A percentile compares a stretch with the other conserved stretches of the same genome.
These are phyloP conservation scores for Backusella parvicylindrica DNA, from an alignment of 192 early-diverging fungal genomes.

Conservation along the genomic window DNA sequence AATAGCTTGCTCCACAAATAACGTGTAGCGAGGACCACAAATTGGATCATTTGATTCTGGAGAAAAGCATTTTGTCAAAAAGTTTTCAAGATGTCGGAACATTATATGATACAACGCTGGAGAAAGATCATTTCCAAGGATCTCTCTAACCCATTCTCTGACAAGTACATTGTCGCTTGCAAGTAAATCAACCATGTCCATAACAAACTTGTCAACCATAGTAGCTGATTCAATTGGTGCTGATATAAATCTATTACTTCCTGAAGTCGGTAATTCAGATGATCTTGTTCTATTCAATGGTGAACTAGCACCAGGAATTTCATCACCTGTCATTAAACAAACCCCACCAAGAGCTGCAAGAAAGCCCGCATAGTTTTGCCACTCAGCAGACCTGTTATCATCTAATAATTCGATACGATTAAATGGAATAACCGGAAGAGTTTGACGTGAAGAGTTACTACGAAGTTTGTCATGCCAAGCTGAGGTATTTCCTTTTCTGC, in stretches of 20 bases:
- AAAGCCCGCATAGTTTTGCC: constrained; percentile 83
- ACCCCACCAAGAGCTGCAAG: constrained; percentile 73
- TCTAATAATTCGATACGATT: constrained; percentile 8
- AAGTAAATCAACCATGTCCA: constrained; percentile 68
- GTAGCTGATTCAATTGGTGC: constrained; percentile 35
- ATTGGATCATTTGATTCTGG: constrained; percentile 41
- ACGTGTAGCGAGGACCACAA: constrained; percentile 42
- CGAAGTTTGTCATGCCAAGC: constrained; percentile 12
- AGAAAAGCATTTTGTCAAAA: constrained; percentile 49
- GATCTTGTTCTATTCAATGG: neutral
- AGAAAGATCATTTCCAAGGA: constrained; percentile 76
- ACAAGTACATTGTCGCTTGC: constrained; percentile 72
- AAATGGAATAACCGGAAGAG: neutral
- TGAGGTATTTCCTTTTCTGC: neutral
- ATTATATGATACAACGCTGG: constrained; percentile 60
- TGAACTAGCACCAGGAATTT: neutral
- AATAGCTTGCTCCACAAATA: constrained; percentile 55
- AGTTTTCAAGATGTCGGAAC: constrained; percentile 51
- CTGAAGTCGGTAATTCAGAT: neutral
- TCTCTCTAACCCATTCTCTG: constrained; percentile 73
- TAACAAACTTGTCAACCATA: constrained; percentile 68
- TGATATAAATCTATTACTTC: neutral
- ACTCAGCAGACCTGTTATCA: constrained; percentile 54
- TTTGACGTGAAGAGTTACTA: constrained; percentile 6
- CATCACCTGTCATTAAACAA: constrained; percentile 36